These are phyloP conservation scores for Rhodofomes roseus DNA, from an alignment of 1,284 basidiomycete species.

Conservation along the genomic window DNA sequence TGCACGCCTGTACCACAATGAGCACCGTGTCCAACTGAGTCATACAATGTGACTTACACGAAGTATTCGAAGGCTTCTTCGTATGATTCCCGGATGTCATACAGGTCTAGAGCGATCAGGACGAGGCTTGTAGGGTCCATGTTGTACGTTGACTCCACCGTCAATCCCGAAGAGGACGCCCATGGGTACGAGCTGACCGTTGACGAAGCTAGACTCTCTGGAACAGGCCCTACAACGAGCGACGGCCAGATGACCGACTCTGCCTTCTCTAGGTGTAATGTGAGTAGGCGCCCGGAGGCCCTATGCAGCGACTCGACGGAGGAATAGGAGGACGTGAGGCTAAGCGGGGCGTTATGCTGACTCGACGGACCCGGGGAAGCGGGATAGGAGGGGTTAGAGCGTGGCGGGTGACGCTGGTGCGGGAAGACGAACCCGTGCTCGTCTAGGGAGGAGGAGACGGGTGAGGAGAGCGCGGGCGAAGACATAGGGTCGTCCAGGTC, in stretches of 20 bases:
- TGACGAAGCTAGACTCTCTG: constrained; percentile 49
- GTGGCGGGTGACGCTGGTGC: constrained; percentile 8
- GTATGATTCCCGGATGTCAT: constrained; percentile 67
- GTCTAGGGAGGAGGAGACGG: constrained; percentile 51
- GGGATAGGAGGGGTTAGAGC: constrained; percentile 16
- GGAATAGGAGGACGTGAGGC: constrained; percentile 64
- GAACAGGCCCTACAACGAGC: constrained; percentile 69
- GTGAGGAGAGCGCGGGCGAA: constrained; percentile 59
- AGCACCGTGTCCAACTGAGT: neutral
- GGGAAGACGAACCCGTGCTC: constrained; percentile 28
- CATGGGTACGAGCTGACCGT: constrained; percentile 41
- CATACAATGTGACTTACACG: constrained; percentile 43
- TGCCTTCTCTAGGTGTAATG: constrained; percentile 75
- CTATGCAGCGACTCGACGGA: constrained; percentile 68
- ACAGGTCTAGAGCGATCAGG: constrained; percentile 61
- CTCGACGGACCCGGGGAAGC: constrained; percentile 48
- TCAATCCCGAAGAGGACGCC: constrained; percentile 38
- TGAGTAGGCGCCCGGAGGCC: constrained; percentile 60
- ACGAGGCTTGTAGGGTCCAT: constrained; percentile 80
- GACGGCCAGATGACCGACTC: constrained; percentile 77
- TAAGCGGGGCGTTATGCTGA: constrained; percentile 35
- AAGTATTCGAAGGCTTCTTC: constrained; percentile 78
- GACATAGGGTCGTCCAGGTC: constrained; percentile 59
- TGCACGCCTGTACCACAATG: constrained; percentile 51
- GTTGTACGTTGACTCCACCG: constrained; percentile 62